These are phyloP conservation scores for Fusarium verticillioides DNA, from an alignment of 2,329 filamentous ascomycete species.

Conservation along the genomic window DNA sequence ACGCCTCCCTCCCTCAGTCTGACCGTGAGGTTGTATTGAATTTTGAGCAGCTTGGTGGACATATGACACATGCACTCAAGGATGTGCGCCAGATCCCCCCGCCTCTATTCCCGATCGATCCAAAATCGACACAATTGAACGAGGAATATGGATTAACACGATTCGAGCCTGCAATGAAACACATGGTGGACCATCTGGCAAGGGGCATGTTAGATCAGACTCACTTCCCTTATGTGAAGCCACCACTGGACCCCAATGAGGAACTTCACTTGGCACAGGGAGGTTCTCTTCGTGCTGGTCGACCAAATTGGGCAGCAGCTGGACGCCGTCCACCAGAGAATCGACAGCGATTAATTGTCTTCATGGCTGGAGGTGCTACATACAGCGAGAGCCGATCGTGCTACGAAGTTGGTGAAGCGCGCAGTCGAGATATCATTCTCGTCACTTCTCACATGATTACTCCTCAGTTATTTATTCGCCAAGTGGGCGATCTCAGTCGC, in stretches of 20 bases:
- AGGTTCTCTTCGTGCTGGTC: conserved; percentile 87
- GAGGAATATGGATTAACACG: conserved; percentile 90
- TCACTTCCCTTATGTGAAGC: conserved; percentile 78
- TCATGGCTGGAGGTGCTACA: conserved; percentile 94
- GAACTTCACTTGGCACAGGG: conserved; percentile 67
- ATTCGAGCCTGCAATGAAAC: conserved; percentile 83
- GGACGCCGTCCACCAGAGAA: conserved; percentile 80
- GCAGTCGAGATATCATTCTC: conserved; percentile 85
- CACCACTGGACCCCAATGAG: conserved; percentile 71
- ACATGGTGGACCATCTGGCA: conserved; percentile 81
- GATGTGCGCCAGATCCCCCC: conserved; percentile 74
- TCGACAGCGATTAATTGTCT: conserved; percentile 89
- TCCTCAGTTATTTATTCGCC: conserved; percentile 82
- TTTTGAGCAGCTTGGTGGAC: conserved; percentile 83
- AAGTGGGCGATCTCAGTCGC: conserved; percentile 81
- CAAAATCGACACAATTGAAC: conserved; percentile 62
- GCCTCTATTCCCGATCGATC: conserved; percentile 78
- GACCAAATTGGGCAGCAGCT: conserved; percentile 94
- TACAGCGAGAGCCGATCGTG: conserved; percentile 90
- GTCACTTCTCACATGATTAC: conserved; percentile 93
- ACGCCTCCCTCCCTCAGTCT: conserved; percentile 79
- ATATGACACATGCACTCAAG: conserved; percentile 75
- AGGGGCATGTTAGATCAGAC: conserved; percentile 73
- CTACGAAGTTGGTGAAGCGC: conserved; percentile 82
- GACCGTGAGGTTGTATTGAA: conserved; percentile 81